These are phyloP conservation scores for Sporothrix brasiliensis DNA, from an alignment of 2,329 filamentous ascomycete species.

Conservation along the genomic window DNA sequence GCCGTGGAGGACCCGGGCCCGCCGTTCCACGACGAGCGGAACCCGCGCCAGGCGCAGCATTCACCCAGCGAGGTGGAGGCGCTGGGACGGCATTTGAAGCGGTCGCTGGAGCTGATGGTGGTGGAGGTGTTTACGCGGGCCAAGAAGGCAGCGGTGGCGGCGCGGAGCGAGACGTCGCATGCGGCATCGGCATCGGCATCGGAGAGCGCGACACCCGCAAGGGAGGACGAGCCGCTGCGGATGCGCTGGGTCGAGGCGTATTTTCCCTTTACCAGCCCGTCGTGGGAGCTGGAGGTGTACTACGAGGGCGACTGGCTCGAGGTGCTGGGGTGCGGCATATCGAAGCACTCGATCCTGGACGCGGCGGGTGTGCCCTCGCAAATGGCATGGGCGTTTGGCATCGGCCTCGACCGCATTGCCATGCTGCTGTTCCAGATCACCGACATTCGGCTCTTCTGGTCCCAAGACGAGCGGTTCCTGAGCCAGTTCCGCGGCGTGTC, in stretches of 20 bases:
- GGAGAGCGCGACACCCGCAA: no score
- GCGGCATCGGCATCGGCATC: no score
- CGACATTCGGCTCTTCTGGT: conserved; percentile 97
- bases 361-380: conserved; percentile 74
- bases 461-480: conserved; percentile 80
- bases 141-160: conserved; percentile 60
- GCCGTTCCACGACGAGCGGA: conserved; percentile 73
- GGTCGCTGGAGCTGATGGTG: conserved; percentile 85
- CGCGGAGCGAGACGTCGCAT: conserved; percentile 37
- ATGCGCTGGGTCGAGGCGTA: conserved; percentile 96
- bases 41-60: conserved; percentile 81
- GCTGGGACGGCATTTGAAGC: conserved; percentile 82
- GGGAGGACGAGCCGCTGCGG: conserved; percentile 69
- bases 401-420: conserved; percentile 91
- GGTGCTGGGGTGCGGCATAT: conserved; percentile 88
- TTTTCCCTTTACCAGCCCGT: conserved; percentile 95
- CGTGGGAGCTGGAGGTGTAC: conserved; percentile 94
- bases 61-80: conserved; percentile 76
- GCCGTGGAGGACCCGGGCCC: conserved; percentile 83
- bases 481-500: conserved; percentile 73
- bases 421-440: conserved; percentile 97
- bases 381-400: conserved; percentile 92
- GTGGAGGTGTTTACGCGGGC: conserved; percentile 84
- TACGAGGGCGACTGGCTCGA: conserved; percentile 96
- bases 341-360: conserved; percentile 78